Conservation (phyloP, 2,329 filamentous ascomycete species). For the Penicillium sp. region DNA sequence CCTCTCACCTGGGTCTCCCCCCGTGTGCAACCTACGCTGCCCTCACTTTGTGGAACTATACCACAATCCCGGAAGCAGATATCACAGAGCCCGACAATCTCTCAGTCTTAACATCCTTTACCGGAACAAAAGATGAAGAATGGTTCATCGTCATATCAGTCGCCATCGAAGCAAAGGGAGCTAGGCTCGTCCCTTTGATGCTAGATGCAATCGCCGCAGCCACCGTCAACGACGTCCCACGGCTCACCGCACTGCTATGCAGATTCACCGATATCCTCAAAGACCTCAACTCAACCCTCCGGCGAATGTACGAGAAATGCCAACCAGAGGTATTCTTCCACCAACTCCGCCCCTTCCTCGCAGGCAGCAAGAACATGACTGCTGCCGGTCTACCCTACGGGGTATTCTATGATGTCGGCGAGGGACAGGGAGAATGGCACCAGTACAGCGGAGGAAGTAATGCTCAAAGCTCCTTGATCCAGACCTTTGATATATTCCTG, state of each 20-base stretch:
- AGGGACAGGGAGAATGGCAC: conserved; percentile 53
- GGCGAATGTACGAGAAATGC: conserved; percentile 57
- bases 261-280: conserved; percentile 47
- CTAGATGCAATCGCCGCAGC: conserved; percentile 54
- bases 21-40: conserved; percentile 50
- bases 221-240: conserved; percentile 38
- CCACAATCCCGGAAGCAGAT: conserved; percentile 28
- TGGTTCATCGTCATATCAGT: conserved; percentile 59
- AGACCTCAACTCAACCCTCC: conserved; percentile 48
- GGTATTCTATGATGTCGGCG: conserved; percentile 57
- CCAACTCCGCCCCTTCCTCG: conserved; percentile 55
- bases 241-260: conserved; percentile 45
- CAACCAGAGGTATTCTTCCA: conserved; percentile 56
- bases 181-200: conserved; percentile 50
- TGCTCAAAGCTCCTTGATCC: conserved; percentile 59
- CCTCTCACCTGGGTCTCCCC: conserved; percentile 41
- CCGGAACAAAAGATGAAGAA: conserved; percentile 45
- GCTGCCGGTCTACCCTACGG: conserved; percentile 55
- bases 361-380: conserved; percentile 60
- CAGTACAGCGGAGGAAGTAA: conserved; percentile 60
- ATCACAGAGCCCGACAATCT: conserved; percentile 44
- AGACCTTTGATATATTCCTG: conserved; percentile 58
- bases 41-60: conserved; percentile 47
- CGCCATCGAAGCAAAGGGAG: conserved; percentile 57
- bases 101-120: conserved; percentile 39